Evolutionary conservation across 148 eudicot genomes (phyloP).

Genomic region (Limonium bicolor): DNA sequence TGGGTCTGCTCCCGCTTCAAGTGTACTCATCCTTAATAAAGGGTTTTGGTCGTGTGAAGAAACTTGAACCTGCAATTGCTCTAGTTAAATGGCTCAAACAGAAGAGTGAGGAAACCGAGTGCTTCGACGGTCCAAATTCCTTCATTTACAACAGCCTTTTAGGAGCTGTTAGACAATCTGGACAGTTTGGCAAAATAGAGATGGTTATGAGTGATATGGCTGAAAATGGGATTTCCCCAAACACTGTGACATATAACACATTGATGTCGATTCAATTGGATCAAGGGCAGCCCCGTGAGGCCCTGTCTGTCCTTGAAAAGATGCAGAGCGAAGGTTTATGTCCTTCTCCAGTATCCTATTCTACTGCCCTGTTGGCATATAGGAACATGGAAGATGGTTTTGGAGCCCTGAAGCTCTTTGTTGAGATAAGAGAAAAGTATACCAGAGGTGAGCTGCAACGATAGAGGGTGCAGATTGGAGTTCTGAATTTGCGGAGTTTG

Average conservation of each 20-base stretch:
- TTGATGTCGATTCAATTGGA: slow-evolving; percentile 65
- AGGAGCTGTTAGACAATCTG: slow-evolving; percentile 61
- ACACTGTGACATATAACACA: slow-evolving; percentile 71
- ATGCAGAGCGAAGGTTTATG: slow-evolving; percentile 41
- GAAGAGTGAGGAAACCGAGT: slow-evolving; percentile 21
- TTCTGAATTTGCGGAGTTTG: slow-evolving; percentile 38
- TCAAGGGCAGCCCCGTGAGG: slow-evolving; percentile 39
- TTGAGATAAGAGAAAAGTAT: slow-evolving; percentile 31
- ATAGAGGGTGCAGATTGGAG: slow-evolving; percentile 45
- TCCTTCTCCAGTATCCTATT: slow-evolving; percentile 77
- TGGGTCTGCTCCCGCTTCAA: slow-evolving; percentile 45
- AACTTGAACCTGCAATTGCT: slow-evolving; percentile 49
- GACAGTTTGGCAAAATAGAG: slow-evolving; percentile 31
- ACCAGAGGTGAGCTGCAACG: slow-evolving; percentile 32
- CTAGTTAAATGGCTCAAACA: slow-evolving; percentile 68
- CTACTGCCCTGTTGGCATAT: slow-evolving; percentile 64
- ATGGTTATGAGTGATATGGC: slow-evolving; percentile 45
- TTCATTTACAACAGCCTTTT: slow-evolving; percentile 66
- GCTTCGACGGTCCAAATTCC: slow-evolving; percentile 39
- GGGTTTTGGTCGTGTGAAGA: slow-evolving; percentile 74
- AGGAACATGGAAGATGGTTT: slow-evolving; percentile 67
- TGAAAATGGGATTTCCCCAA: slow-evolving; percentile 40
- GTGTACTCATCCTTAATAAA: slow-evolving; percentile 58
- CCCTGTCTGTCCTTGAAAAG: slow-evolving; percentile 49
- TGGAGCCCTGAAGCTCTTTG: slow-evolving; percentile 61